phyloP scores from a whole-genome alignment of 2,329 filamentous ascomycete species.

The Lasiodiplodia hormozganensis region DNA sequence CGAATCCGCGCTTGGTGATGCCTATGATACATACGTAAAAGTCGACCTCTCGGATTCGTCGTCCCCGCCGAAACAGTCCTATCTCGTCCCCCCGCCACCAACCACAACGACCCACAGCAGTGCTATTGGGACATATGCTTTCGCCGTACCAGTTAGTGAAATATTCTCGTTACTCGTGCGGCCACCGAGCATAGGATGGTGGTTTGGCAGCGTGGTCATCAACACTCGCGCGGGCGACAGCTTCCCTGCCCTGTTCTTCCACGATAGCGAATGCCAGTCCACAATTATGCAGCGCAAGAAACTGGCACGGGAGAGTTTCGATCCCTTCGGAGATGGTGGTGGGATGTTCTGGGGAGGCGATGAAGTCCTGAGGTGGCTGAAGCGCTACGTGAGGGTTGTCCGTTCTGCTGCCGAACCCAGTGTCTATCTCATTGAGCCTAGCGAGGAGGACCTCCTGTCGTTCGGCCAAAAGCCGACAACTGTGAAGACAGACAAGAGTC shows the following conservation, averaged over 20 bases:
- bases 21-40: conserved; percentile 87
- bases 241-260: conserved; percentile 96
- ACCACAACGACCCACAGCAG: conserved; percentile 78
- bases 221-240: conserved; percentile 90
- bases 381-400: conserved; percentile 82
- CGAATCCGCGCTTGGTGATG: conserved; percentile 84
- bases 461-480: conserved; percentile 72
- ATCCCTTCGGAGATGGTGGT: conserved; percentile 84
- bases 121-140: conserved; percentile 81
- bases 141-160: conserved; percentile 87
- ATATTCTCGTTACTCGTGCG: conserved; percentile 91
- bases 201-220: conserved; percentile 95
- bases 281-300: conserved; percentile 95
- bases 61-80: conserved; percentile 82
- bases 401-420: conserved; percentile 85
- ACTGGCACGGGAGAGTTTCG: conserved; percentile 81
- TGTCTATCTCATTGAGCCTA: conserved; percentile 89
- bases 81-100: conserved; percentile 89
- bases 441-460: conserved; percentile 78
- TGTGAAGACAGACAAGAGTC: conserved; percentile 40
- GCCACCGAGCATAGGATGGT: conserved; percentile 95
- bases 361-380: conserved; percentile 90
- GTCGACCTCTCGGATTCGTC: conserved; percentile 87
- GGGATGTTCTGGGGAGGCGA: conserved; percentile 98
- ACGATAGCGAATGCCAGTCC: conserved; percentile 94